phyloP scores from a whole-genome alignment of 345 rosid genomes.

The Citrus hindsii region DNA sequence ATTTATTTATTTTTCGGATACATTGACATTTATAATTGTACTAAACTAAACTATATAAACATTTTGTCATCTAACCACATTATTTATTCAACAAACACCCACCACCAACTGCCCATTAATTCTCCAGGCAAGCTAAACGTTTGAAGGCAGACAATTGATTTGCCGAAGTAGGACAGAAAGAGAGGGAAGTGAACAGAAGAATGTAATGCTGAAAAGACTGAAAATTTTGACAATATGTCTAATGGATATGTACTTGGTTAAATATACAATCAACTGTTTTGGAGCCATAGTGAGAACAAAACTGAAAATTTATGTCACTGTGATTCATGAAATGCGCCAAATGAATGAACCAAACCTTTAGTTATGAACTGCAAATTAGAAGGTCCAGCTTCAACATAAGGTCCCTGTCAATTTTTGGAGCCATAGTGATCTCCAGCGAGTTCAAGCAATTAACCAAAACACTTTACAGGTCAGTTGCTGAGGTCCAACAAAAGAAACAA shows the following conservation, averaged over 20 bases:
- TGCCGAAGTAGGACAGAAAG: background rate
- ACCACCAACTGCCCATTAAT: background rate
- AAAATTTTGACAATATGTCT: background rate
- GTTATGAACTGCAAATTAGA: background rate
- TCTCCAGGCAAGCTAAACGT: constrained; percentile 10
- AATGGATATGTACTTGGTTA: background rate
- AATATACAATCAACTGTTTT: constrained; percentile 13
- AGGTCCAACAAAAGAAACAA: background rate
- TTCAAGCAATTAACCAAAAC: background rate
- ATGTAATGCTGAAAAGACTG: background rate
- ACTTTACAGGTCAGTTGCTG: background rate
- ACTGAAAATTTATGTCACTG: background rate
- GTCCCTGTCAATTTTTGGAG: background rate
- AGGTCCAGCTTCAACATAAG: background rate
- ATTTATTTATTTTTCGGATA: too few relatives aligned
- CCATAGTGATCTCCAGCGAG: background rate
- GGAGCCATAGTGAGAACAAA: background rate
- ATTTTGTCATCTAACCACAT: background rate
- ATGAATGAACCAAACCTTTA: constrained; percentile 9
- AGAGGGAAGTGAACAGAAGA: background rate
- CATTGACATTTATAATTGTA: background rate
- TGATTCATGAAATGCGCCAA: constrained; percentile 1
- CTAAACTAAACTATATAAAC: too few relatives aligned
- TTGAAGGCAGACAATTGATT: background rate
- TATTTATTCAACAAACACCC: background rate